Conservation (phyloP, 1,139 yeast species). For the Blastobotrys persicus region DNA sequence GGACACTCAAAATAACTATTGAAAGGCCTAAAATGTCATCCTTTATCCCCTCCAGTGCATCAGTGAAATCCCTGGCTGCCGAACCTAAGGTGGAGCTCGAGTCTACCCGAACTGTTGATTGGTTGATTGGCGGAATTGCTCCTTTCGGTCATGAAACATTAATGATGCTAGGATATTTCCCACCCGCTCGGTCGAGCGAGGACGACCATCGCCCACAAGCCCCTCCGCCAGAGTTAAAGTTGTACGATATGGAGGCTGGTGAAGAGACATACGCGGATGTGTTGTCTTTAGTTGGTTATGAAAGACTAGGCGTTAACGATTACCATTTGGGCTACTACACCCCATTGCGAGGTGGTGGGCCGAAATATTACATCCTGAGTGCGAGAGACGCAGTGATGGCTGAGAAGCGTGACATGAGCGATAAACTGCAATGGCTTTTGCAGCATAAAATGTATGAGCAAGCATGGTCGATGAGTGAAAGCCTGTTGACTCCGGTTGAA, state of each 20-base stretch:
- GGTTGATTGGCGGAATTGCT: slow-evolving; percentile 74
- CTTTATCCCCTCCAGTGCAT: slow-evolving; percentile 27
- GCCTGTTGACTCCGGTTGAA: slow-evolving; percentile 49
- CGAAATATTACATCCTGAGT: slow-evolving; percentile 65
- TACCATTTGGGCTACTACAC: slow-evolving; percentile 48
- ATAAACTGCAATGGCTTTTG: slow-evolving; percentile 70
- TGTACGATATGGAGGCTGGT: slow-evolving; percentile 63
- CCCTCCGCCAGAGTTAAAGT: slow-evolving; percentile 65
- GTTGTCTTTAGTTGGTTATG: slow-evolving; percentile 58
- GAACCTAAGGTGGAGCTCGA: slow-evolving; percentile 61
- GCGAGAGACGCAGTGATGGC: slow-evolving; percentile 82
- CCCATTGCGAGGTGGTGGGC: slow-evolving; percentile 21
- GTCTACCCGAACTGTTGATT: slow-evolving; percentile 52
- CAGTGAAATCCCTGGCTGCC: slow-evolving; percentile 25
- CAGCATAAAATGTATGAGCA: slow-evolving; percentile 53
- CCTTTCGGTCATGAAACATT: slow-evolving; percentile 48
- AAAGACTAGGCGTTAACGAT: slow-evolving; percentile 74
- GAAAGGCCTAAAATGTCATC: slow-evolving; percentile 16
- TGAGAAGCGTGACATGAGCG: slow-evolving; percentile 62
- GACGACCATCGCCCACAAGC: slow-evolving; percentile 16
- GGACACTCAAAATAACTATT: slow-evolving; percentile 57
- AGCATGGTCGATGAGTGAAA: slow-evolving; percentile 76
- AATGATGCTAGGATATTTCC: slow-evolving; percentile 43
- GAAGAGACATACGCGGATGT: slow-evolving; percentile 84
- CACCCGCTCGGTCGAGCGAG: slow-evolving; percentile 22